Evolutionary conservation across 179 eudicot genomes (phyloP), one percentile per base, ranked within the genome.

Genomic region (Dionaea muscipula): DNA sequence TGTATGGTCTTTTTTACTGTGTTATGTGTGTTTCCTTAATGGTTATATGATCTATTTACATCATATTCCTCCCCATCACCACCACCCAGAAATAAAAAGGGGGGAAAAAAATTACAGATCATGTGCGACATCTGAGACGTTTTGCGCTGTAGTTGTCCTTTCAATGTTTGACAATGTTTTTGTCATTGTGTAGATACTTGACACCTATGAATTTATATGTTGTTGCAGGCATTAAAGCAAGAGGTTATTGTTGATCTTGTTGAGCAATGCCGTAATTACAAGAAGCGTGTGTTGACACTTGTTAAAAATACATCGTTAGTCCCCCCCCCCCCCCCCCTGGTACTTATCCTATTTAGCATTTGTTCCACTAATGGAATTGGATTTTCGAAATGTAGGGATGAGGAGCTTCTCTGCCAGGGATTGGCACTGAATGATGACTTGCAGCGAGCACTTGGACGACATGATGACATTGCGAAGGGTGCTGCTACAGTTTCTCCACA

Each of bases 231-330:
- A 24, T 62, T 86, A 51, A 78, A 81, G 64, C 74, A 91, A 47
- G 98, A 91, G 64, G 70, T 91, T 62, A 84, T 91, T 53, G 72
- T 82, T 66, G 98, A 91, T 68, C 86, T 91, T 54, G 94, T 86
- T 72, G 95, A 84, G 57, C 98, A 91, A 73, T 91, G 98, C 36
- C 82, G 86, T 49, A 82, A 84, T 25, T 82, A 83, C 76, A 82
- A 84, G 60, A 82, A 73, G 60, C 94, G 95, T 47, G 98, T 86
- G 66, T 75, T 82, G 87, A 56, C 72, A 47, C 98, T 91, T 48
- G 86, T 86, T 64, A 84, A 78, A 66, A 80, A 75, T 61, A 65
- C 98, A 48, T 55, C 63, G 95, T 91, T 74, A 76, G 87, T 26
- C 57, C 35, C 7, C 20, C 23, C 31, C 47, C 20, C 11, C 7